These are phyloP conservation scores for Candida sphagnicola DNA, from an alignment of 805 yeast genomes.

Conservation along the genomic window DNA sequence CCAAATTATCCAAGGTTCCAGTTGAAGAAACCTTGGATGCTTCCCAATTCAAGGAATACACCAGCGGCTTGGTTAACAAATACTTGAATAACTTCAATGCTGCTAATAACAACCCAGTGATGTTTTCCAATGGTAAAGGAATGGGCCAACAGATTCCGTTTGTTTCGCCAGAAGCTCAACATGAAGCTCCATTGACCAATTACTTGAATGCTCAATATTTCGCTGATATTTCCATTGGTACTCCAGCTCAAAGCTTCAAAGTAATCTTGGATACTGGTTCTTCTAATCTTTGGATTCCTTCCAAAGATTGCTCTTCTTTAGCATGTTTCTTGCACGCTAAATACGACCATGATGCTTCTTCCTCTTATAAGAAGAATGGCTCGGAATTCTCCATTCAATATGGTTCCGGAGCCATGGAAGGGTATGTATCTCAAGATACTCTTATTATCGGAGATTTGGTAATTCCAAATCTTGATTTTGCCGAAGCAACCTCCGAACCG, in stretches of 20 bases:
- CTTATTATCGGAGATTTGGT: conserved; percentile 77
- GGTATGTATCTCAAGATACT: conserved; percentile 85
- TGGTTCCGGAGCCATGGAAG: conserved; percentile 91
- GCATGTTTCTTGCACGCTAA: conserved; percentile 94
- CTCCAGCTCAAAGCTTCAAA: conserved; percentile 91
- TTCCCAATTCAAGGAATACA: conserved; percentile 47
- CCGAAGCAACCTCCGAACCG: conserved; percentile 96
- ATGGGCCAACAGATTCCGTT: conserved; percentile 28
- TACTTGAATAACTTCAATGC: conserved; percentile 49
- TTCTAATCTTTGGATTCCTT: conserved; percentile 96
- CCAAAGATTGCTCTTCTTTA: conserved; percentile 81
- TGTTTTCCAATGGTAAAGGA: conserved; percentile 7
- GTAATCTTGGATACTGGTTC: conserved; percentile 96
- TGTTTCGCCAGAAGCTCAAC: conserved; percentile 34
- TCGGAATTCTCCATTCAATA: conserved; percentile 80
- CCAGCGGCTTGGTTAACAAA: conserved; percentile 57
- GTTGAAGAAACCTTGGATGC: conserved; percentile 54
- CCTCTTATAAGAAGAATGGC: conserved; percentile 84
- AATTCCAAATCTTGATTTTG: conserved; percentile 89
- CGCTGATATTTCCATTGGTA: conserved; percentile 86
- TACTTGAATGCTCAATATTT: conserved; percentile 95
- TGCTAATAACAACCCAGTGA: conserved; percentile 20
- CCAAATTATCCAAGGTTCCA: conserved; percentile 58
- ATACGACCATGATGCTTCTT: conserved; percentile 80
- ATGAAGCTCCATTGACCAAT: conserved; percentile 84